phyloP scores from a whole-genome alignment of 192 early-diverging fungal genomes.

The Pilobolus umbonatus region DNA sequence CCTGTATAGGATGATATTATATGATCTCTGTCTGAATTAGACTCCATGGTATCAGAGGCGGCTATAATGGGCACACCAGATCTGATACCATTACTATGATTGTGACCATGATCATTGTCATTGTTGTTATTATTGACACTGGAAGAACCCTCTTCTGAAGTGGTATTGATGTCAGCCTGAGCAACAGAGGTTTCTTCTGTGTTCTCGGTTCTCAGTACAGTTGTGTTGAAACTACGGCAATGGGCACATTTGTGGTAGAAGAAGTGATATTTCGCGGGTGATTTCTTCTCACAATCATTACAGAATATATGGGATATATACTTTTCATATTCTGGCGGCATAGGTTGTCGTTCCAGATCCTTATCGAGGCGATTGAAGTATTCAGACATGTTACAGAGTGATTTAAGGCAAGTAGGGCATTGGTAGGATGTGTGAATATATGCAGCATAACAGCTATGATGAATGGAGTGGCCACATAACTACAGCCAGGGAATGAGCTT shows the following conservation, averaged over 20 bases:
- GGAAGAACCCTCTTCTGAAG: not conserved
- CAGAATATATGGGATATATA: slow-evolving; percentile 75
- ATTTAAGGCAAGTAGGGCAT: slow-evolving; percentile 92
- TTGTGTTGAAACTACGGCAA: slow-evolving; percentile 91
- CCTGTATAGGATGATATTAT: slow-evolving; percentile 4
- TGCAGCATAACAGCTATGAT: slow-evolving; percentile 76
- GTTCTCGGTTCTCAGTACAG: slow-evolving; percentile 60
- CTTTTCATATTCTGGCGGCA: slow-evolving; percentile 88
- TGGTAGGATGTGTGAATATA: slow-evolving; percentile 90
- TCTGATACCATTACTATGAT: too few species aligned
- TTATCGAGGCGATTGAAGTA: slow-evolving; percentile 83
- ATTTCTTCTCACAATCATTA: slow-evolving; percentile 92
- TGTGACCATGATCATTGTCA: too few species aligned
- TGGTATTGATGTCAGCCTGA: too few species aligned
- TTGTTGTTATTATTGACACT: not conserved
- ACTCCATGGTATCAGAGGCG: too few species aligned
- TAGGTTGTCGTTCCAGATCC: slow-evolving; percentile 71
- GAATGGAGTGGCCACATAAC: slow-evolving; percentile 92
- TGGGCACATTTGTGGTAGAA: slow-evolving; percentile 90
- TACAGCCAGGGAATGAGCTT: slow-evolving; percentile 17
- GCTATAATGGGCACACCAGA: too few species aligned
- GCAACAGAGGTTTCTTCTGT: slow-evolving; percentile 7
- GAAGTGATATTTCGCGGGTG: slow-evolving; percentile 86
- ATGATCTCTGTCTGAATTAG: slow-evolving; percentile 7
- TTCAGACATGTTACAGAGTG: slow-evolving; percentile 75